Conservation (phyloP, 2,329 filamentous ascomycete genomes). For the Cryoendolithus antarcticus region DNA sequence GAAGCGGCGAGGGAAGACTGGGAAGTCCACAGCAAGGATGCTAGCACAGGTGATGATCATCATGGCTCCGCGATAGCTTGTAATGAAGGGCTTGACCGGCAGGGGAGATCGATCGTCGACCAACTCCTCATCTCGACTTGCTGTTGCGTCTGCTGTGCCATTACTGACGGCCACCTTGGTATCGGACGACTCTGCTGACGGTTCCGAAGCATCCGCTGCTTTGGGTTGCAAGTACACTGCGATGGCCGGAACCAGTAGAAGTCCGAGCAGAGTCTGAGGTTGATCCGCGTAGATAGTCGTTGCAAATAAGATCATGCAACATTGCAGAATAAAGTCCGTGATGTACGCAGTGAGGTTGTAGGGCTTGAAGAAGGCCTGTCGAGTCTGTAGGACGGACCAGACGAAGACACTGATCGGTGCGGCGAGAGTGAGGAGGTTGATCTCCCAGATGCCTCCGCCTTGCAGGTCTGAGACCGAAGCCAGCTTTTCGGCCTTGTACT, state of each 20-base stretch:
- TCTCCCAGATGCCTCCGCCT: constrained; percentile 71
- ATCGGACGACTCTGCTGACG: too few relatives aligned
- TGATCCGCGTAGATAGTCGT: constrained; percentile 71
- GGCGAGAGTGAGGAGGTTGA: constrained; percentile 74
- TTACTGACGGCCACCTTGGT: too few relatives aligned
- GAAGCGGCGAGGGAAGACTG: constrained; percentile 82
- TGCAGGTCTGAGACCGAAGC: constrained; percentile 87
- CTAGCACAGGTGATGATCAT: constrained; percentile 79
- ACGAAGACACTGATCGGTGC: constrained; percentile 74
- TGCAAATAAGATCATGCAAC: constrained; percentile 68
- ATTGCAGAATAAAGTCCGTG: constrained; percentile 80
- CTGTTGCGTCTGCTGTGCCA: constrained; percentile 13
- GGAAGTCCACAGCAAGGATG: constrained; percentile 95
- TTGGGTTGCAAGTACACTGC: constrained; percentile 31
- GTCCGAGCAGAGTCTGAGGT: constrained; percentile 59
- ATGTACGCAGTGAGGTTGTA: constrained; percentile 56
- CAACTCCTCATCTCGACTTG: constrained; percentile 18
- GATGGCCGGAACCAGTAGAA: constrained; percentile 60
- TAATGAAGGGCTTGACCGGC: constrained; percentile 83
- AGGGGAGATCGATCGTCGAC: constrained; percentile 36
- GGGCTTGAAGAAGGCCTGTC: constrained; percentile 69
- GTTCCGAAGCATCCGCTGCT: constrained; percentile 8
- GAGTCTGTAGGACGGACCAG: constrained; percentile 79
- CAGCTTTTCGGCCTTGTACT: constrained; percentile 87
- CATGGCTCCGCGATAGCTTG: constrained; percentile 82